Base-by-base conservation (phyloP, 1,139 yeast species). In the Torulaspora pretoriensis region DNA sequence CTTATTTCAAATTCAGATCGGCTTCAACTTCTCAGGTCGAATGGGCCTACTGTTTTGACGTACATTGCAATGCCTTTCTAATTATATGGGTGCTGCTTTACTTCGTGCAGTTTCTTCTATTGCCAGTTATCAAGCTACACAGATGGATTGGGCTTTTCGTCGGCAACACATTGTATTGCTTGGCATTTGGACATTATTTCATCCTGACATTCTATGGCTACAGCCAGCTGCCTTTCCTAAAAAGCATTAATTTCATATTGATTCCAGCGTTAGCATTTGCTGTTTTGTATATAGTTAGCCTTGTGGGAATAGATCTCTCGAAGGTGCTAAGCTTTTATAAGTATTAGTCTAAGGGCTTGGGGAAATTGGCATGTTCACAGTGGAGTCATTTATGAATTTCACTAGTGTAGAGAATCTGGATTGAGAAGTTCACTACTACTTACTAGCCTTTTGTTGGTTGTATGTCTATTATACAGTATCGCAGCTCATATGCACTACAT, bases 31-130 rank as follows among this genome's bases (percentile, higher is more conserved):
- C 79, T 44, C 78, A 80, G 52, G 73, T 89, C 39, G 96, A 88
- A 60, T 89, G 96, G 96, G 90, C 92, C 0, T 89, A 87, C 62
- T 88, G 97, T 67, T 89, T 89, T 64, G 97, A 89, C 61, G 82
- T 89, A 22, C 97, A 89, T 65, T 88, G 96, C 68, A 89, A 89
- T 65, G 78, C 96, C 28, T 89, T 87, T 58, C 69, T 89, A 54
- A 72, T 85, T 23, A 81, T 89, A 45, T 88, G 95, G 95, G 73
- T 87, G 47, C 68, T 78, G 44, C 71, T 89, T 34, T 89, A 89
- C 62, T 75, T 87, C 53, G 56, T 86, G 25, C 96, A 88, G 63
- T 87, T 87, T 57, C 63, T 87, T 36, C 65, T 88, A 44, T 69
- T 88, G 49, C 97, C 97, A 1, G 59, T 88, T 12, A 68, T 89